These are phyloP conservation scores for Eremothecium cymbalariae DNA, from an alignment of 1,139 yeast genomes.

Conservation along the genomic window DNA sequence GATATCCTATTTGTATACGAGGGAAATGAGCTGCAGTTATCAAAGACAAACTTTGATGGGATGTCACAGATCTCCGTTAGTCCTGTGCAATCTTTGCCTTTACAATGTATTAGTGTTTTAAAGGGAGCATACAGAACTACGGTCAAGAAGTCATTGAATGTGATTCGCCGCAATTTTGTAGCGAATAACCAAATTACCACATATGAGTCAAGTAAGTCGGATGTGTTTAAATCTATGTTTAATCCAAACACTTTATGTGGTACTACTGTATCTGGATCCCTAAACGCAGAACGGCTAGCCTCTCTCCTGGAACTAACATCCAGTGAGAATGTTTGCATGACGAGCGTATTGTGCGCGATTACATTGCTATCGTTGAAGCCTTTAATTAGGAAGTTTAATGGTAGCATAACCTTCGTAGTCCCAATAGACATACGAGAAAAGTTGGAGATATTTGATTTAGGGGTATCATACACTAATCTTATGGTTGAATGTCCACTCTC, in stretches of 20 bases:
- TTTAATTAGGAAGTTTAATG: conserved; percentile 16
- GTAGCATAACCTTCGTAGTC: conserved; percentile 21
- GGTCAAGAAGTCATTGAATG: conserved; percentile 23
- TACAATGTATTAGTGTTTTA: conserved; percentile 20
- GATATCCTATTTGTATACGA: conserved; percentile 9
- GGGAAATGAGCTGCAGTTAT: conserved; percentile 9
- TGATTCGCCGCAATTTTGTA: conserved; percentile 4
- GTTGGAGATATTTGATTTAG: conserved; percentile 13
- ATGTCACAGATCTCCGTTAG: conserved; percentile 20
- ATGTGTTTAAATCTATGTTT: not conserved
- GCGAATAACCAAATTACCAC: not conserved
- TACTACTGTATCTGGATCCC: conserved; percentile 24
- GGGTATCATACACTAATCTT: conserved; percentile 13
- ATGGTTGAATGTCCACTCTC: conserved; percentile 24
- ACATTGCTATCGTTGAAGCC: conserved; percentile 26
- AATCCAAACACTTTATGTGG: conserved; percentile 19
- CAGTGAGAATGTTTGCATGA: conserved; percentile 20
- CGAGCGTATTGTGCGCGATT: conserved; percentile 24
- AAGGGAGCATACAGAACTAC: conserved; percentile 21
- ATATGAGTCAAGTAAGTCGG: not conserved
- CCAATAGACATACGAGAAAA: conserved; percentile 22
- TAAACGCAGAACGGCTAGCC: conserved; percentile 16
- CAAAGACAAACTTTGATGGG: conserved; percentile 18
- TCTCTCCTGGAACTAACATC: conserved; percentile 16
- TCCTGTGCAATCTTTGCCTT: too few species aligned